Percentiles rank a stretch among this genome's conserved stretches.
These are phyloP conservation scores for Pichia kluyveri DNA, from an alignment of 805 yeast genomes.

Conservation along the genomic window DNA sequence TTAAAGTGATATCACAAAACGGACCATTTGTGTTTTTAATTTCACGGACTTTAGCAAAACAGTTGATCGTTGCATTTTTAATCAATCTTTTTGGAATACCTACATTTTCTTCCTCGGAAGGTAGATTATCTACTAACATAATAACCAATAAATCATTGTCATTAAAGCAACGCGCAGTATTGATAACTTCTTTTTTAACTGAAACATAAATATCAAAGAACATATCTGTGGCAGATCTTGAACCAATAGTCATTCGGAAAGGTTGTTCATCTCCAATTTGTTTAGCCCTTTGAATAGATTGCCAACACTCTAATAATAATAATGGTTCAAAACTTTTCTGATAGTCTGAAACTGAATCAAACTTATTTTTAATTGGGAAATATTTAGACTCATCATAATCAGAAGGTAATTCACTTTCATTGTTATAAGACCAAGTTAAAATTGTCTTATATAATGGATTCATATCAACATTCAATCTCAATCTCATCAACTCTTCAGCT, in stretches of 20 bases:
- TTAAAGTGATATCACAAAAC: constrained; percentile 63
- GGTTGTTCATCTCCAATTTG: constrained; percentile 51
- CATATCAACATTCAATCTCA: constrained; percentile 68
- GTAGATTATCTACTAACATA: constrained; percentile 38
- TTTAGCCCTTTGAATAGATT: constrained; percentile 67
- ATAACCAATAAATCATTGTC: constrained; percentile 74
- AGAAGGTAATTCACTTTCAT: constrained; percentile 49
- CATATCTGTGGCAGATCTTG: constrained; percentile 73
- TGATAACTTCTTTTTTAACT: constrained; percentile 41
- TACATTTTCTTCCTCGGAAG: constrained; percentile 21
- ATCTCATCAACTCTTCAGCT: constrained; percentile 72
- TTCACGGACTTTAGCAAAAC: constrained; percentile 75
- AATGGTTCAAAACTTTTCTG: constrained; percentile 67
- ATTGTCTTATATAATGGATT: constrained; percentile 64
- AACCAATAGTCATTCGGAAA: constrained; percentile 62
- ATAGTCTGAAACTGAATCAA: constrained; percentile 55
- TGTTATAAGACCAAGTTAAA: constrained; percentile 68
- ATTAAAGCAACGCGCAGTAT: constrained; percentile 41
- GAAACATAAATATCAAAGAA: constrained; percentile 84
- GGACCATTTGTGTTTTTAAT: constrained; percentile 58
- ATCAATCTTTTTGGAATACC: constrained; percentile 13
- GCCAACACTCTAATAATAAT: constrained; percentile 88
- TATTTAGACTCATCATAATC: constrained; percentile 32
- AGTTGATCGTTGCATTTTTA: constrained; percentile 30
- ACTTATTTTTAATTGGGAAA: constrained; percentile 44